Evolutionary conservation across 139 green algal species (phyloP).

Genomic region (Coelastrella sp.): DNA sequence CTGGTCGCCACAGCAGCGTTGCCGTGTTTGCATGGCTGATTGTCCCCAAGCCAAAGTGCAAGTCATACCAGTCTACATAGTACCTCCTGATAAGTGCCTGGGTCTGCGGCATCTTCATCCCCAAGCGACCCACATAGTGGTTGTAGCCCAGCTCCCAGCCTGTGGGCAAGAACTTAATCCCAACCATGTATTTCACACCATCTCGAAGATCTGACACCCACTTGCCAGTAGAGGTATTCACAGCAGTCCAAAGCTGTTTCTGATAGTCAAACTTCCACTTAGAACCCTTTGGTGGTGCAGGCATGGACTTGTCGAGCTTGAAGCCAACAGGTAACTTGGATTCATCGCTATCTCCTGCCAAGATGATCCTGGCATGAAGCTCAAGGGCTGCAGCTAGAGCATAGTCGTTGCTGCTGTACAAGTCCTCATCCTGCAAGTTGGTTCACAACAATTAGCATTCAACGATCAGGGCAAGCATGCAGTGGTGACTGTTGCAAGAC

Average conservation of each 20-base stretch:
- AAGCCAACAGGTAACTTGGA: conserved; percentile 13
- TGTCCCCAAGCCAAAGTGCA: background rate
- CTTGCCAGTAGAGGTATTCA: background rate
- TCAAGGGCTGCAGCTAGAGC: conserved; percentile 20
- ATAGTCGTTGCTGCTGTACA: conserved; percentile 16
- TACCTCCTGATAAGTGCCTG: conserved; percentile 13
- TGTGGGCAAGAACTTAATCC: conserved; percentile 31
- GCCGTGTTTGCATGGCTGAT: conserved; percentile 38
- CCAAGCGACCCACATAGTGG: conserved; percentile 38
- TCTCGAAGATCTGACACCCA: background rate
- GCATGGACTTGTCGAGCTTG: conserved; percentile 18
- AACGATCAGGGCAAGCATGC: too few relatives aligned
- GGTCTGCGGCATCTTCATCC: conserved; percentile 42
- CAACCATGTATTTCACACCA: conserved; percentile 42
- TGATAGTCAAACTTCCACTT: conserved; percentile 25
- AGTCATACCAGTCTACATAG: conserved; percentile 20
- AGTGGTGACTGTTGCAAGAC: too few relatives aligned
- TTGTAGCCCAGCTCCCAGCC: conserved; percentile 32
- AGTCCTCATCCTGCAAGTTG: conserved; percentile 7
- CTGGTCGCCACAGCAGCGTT: conserved; percentile 12
- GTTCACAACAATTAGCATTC: too few relatives aligned
- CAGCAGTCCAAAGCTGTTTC: conserved; percentile 27
- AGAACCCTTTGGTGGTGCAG: background rate
- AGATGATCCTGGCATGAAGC: conserved; percentile 36
- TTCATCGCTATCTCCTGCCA: conserved; percentile 12